Percentiles rank a stretch among this genome's conserved stretches.
Evolutionary conservation across 805 yeast genomes (phyloP).

Genomic region (Lipomyces oligophaga): DNA sequence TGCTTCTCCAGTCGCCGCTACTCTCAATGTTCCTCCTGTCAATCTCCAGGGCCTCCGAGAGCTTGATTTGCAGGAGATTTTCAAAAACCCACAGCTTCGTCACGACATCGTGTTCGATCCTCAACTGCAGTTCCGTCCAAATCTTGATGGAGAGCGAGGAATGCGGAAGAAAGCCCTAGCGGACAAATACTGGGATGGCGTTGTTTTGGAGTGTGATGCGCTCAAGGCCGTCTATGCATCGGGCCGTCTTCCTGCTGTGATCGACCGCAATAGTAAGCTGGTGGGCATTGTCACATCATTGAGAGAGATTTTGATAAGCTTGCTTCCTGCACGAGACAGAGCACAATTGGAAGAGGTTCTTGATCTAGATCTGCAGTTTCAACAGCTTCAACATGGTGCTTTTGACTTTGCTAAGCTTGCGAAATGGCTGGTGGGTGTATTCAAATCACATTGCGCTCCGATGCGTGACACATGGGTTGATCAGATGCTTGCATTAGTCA

Average conservation of each 20-base stretch:
- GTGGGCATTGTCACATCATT: constrained; percentile 74
- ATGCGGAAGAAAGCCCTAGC: constrained; percentile 68
- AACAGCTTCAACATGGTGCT: constrained; percentile 62
- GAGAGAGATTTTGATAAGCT: constrained; percentile 65
- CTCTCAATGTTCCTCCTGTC: constrained; percentile 59
- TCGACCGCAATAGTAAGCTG: constrained; percentile 39
- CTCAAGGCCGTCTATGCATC: constrained; percentile 22
- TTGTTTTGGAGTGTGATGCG: constrained; percentile 59
- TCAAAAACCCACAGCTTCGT: constrained; percentile 86
- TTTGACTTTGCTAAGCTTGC: constrained; percentile 69
- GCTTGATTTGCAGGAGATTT: constrained; percentile 80
- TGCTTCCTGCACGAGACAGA: constrained; percentile 75
- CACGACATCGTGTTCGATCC: constrained; percentile 94
- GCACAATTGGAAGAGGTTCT: constrained; percentile 62
- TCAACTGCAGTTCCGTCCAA: constrained; percentile 84
- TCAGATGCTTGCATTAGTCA: constrained; percentile 63
- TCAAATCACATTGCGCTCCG: constrained; percentile 91
- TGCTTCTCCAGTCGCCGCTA: constrained; percentile 1
- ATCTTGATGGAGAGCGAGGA: constrained; percentile 87
- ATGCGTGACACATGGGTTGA: constrained; percentile 90
- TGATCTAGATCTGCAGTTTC: constrained; percentile 71
- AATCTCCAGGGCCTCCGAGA: constrained; percentile 76
- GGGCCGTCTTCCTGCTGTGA: not conserved
- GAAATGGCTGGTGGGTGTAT: constrained; percentile 68
- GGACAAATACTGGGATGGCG: constrained; percentile 79